Evolutionary conservation across 441 rosid genomes (phyloP), one percentile per base, ranked within the genome.

Genomic region (Erodium trifolium): DNA sequence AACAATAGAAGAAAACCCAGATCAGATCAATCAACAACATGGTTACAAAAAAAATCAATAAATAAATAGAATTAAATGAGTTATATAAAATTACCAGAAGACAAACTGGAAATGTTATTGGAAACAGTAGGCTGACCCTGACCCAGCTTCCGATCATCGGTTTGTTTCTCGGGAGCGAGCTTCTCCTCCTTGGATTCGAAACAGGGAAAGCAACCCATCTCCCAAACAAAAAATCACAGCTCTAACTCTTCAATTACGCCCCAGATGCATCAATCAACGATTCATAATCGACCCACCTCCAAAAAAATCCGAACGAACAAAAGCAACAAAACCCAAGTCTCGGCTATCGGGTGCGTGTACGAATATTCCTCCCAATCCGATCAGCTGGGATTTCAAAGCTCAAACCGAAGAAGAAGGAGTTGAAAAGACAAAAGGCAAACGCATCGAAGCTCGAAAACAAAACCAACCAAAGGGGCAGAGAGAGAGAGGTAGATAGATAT

Each of bases 141-240:
- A 66, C 75, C 71, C 71, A 74, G 88, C 65, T 81, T 88, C 53
- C 78, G 91, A 82, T 68, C 84, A 75, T 78, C 81, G 55, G 86
- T 78, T 73, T 81, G 83, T 18, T 80, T 84, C 11, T 72, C 82
- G 16, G 83, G 84, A 82, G 87, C 87, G 75, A 88, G 72, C 81
- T 73, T 84, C 85, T 86, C 92, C 43, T 87, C 98, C 84, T 73
- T 87, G 18, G 96, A 87, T 84, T 84, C 95, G 63, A 89, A 91
- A 83, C 98, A 93, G 67, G 96, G 72, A 84, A 93, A 91, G 79
- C 97, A 93, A 75, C 97, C 96, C 97, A 93, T 93, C 80, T 72
- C 77, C 75, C 69, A 65, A 4, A 78, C 72, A 67, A 72, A 68
- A 27, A 34, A 64, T 66, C 75, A 16, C 31, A 72, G 66, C 2